Evolutionary conservation across 345 rosid species (phyloP).

Genomic region (Salix viminalis): DNA sequence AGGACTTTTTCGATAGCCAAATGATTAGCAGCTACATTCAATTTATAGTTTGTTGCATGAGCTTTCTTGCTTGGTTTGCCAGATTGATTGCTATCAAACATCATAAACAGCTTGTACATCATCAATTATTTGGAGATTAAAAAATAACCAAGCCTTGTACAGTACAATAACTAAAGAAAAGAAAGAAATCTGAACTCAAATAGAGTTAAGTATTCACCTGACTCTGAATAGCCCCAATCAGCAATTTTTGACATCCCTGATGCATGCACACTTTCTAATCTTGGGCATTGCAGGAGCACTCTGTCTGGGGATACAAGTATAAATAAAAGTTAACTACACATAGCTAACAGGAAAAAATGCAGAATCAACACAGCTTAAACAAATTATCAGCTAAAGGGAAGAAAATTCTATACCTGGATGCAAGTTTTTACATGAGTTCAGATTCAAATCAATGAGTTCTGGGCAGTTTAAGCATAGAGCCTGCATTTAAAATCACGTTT

Average conservation of each 20-base stretch:
- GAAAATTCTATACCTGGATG: slow-evolving; percentile 48
- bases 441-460: slow-evolving; percentile 78
- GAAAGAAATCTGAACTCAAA: neutral
- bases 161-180: neutral
- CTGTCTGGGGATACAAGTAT: slow-evolving; percentile 40
- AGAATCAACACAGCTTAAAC: slow-evolving; percentile 3
- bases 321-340: neutral
- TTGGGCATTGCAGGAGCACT: slow-evolving; percentile 84
- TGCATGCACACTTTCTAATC: slow-evolving; percentile 69
- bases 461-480: slow-evolving; percentile 84
- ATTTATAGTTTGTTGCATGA: neutral
- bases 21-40: neutral
- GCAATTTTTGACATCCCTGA: slow-evolving; percentile 67
- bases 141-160: neutral
- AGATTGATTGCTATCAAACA: neutral
- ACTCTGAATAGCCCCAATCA: slow-evolving; percentile 54
- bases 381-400: neutral
- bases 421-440: slow-evolving; percentile 72
- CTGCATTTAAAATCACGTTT: slow-evolving; percentile 45
- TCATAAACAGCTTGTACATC: neutral
- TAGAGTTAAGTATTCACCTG: slow-evolving; percentile 54
- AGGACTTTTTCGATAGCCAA: no score
- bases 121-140: neutral
- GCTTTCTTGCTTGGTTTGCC: neutral
- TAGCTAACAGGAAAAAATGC: neutral